Conservation (phyloP, 2,329 filamentous ascomycete species). For the Metarhizium sp. region DNA sequence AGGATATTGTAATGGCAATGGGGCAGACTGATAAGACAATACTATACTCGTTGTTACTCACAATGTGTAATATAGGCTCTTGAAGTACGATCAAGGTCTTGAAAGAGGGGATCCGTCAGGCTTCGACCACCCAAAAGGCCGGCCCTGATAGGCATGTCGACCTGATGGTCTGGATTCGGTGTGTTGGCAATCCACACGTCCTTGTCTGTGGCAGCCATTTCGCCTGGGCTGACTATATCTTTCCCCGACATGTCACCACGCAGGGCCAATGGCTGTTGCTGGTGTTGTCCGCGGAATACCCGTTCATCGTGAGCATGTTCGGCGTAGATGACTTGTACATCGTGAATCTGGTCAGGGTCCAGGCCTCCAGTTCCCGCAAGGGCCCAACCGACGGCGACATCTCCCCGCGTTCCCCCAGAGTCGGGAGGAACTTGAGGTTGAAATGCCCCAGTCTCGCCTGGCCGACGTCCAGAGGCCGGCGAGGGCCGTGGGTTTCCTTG, state of each 20-base stretch:
- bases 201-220: not conserved
- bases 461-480: conserved; percentile 11
- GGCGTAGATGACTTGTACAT: not conserved
- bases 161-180: not conserved
- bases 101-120: conserved; percentile 45
- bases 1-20: not conserved
- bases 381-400: not conserved
- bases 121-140: conserved; percentile 9
- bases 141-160: not conserved
- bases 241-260: not conserved
- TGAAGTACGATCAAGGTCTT: conserved; percentile 37
- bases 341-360: not conserved
- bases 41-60: conserved; percentile 19
- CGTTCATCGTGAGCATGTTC: not conserved
- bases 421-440: not conserved
- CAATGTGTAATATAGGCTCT: conserved; percentile 42
- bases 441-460: not conserved
- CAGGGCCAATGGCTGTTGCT: not conserved
- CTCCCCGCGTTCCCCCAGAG: not conserved
- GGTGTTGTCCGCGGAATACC: not conserved
- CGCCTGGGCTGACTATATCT: not conserved
- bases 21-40: not conserved
- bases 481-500: conserved; percentile 34
- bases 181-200: not conserved
- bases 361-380: not conserved